Percentiles rank a stretch among this genome's conserved stretches.
These are phyloP conservation scores for Naegleria lovaniensis DNA, from an alignment of 208 protist genomes.

Conservation along the genomic window DNA sequence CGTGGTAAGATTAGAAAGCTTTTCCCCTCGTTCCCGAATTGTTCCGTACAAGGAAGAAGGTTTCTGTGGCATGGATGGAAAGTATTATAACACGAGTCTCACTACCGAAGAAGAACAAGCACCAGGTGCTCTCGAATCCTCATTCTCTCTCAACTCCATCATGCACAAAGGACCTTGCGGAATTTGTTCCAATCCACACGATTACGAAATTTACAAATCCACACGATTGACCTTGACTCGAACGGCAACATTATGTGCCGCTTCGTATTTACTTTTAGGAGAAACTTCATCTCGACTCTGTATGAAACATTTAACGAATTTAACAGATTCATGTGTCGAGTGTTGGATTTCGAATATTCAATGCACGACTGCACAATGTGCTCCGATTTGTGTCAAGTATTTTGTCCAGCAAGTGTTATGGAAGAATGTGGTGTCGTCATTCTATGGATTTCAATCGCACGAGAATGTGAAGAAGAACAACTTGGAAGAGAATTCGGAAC, in stretches of 20 bases:
- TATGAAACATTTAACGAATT: not conserved
- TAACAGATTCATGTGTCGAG: not conserved
- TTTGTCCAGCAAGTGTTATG: not conserved
- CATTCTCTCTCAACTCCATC: too few species aligned
- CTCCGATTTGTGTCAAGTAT: not conserved
- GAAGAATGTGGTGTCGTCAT: too few species aligned
- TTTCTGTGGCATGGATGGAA: not conserved
- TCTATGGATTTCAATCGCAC: too few species aligned
- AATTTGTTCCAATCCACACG: not conserved
- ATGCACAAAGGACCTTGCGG: not conserved
- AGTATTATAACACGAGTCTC: too few species aligned
- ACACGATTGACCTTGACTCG: not conserved
- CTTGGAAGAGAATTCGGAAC: too few species aligned
- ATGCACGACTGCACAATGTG: not conserved
- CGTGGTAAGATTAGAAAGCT: not conserved
- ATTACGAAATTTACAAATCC: not conserved
- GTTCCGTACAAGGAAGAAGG: not conserved
- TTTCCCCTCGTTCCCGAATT: not conserved
- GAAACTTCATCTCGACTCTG: not conserved
- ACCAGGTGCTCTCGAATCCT: too few species aligned
- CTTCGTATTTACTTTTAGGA: not conserved
- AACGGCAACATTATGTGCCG: not conserved
- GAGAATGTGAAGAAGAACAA: not conserved
- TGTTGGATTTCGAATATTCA: not conserved
- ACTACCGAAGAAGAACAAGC: too few species aligned